These are phyloP conservation scores for Phytopythium boreale DNA, from an alignment of 352 stramenopile species.

Conservation along the genomic window DNA sequence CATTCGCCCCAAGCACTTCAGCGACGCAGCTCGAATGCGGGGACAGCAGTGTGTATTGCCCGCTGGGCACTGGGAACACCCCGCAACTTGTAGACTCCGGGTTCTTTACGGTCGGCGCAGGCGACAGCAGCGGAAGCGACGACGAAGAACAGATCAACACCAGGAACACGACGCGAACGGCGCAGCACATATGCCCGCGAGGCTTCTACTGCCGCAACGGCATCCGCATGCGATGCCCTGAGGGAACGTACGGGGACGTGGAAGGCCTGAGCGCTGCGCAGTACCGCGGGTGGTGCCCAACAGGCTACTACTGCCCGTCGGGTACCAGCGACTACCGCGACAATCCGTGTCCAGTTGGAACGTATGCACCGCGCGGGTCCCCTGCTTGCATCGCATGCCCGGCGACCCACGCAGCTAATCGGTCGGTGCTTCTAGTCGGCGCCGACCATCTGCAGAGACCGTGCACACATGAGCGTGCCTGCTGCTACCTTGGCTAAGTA, in stretches of 20 bases:
- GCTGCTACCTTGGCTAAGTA: slow-evolving; percentile 41
- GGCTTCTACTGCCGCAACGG: slow-evolving; percentile 75
- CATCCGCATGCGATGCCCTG: slow-evolving; percentile 61
- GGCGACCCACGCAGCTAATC: slow-evolving; percentile 11
- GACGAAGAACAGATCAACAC: slow-evolving; percentile 13
- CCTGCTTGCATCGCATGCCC: slow-evolving; percentile 44
- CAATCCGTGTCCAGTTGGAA: slow-evolving; percentile 39
- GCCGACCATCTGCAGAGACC: slow-evolving; percentile 19
- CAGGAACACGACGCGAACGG: slow-evolving; percentile 52
- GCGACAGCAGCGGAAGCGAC: slow-evolving; percentile 18
- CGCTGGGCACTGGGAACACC: slow-evolving; percentile 45
- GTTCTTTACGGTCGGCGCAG: slow-evolving; percentile 49
- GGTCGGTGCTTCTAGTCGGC: slow-evolving; percentile 16
- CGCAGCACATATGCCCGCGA: slow-evolving; percentile 43
- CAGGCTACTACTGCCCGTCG: slow-evolving; percentile 65
- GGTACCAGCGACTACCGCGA: slow-evolving; percentile 41
- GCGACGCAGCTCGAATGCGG: slow-evolving; percentile 50
- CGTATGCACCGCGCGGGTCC: slow-evolving; percentile 43
- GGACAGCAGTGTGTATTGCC: slow-evolving; percentile 51
- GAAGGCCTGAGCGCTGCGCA: slow-evolving; percentile 41
- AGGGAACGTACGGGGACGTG: slow-evolving; percentile 55
- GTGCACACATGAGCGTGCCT: slow-evolving; percentile 38
- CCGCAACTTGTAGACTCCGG: slow-evolving; percentile 38
- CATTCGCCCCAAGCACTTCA: slow-evolving; percentile 31
- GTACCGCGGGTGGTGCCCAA: slow-evolving; percentile 66